phyloP scores from a whole-genome alignment of 2,329 filamentous ascomycete species.

The Venturia oleaginea region DNA sequence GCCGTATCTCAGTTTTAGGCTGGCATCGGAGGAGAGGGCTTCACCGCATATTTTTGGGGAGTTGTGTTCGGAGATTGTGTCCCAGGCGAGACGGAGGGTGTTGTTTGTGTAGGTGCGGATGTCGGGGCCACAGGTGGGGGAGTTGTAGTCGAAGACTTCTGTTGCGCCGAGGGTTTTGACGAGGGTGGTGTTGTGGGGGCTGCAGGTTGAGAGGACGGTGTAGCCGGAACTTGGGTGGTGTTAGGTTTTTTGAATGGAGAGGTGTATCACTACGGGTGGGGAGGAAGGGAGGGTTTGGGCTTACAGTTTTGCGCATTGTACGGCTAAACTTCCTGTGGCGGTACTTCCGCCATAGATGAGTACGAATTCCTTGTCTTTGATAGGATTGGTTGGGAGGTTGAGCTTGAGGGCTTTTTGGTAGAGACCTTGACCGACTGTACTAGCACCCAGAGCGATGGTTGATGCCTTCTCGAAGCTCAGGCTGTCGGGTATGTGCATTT shows the following conservation, averaged over 20 bases:
- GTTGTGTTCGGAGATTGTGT: constrained; percentile 38
- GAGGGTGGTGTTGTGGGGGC: constrained; percentile 24
- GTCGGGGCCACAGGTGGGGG: constrained; percentile 33
- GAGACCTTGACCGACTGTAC: constrained; percentile 13
- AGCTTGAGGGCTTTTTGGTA: constrained; percentile 12
- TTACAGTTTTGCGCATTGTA: constrained; percentile 40
- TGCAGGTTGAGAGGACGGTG: constrained; percentile 32
- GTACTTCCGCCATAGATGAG: constrained; percentile 45
- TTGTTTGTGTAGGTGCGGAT: constrained; percentile 40
- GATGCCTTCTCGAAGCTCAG: constrained; percentile 30
- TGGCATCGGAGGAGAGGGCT: constrained; percentile 29
- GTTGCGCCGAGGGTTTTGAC: constrained; percentile 24
- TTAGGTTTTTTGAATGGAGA: background rate
- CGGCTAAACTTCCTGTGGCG: constrained; percentile 41
- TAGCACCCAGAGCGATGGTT: constrained; percentile 24
- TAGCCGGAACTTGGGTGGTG: constrained; percentile 24
- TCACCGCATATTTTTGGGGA: constrained; percentile 32
- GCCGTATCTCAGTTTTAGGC: constrained; percentile 28
- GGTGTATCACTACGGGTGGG: too few species aligned
- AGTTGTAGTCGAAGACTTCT: constrained; percentile 26
- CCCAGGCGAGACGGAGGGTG: constrained; percentile 36
- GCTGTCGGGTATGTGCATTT: constrained; percentile 22
- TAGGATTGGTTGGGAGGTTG: constrained; percentile 19
- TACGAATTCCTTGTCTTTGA: constrained; percentile 32
- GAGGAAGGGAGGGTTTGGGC: background rate